Percentiles rank a stretch among this genome's conserved stretches.
Evolutionary conservation across 2,329 filamentous ascomycete species (phyloP).

Genomic region (Ilyonectria mors-panacis): DNA sequence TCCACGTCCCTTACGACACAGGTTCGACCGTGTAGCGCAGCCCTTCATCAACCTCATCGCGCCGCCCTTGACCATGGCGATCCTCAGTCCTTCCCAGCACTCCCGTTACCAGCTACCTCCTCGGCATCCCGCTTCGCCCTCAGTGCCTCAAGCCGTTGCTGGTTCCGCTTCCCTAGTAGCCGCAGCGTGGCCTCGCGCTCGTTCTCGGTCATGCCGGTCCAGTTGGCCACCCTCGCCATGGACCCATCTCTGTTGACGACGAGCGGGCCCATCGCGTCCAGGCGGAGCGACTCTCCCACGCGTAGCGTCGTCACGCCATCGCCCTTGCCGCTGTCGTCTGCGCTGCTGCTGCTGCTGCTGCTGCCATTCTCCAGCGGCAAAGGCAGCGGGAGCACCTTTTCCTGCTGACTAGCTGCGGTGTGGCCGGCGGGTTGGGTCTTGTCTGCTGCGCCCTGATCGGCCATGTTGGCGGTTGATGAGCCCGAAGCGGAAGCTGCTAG

Average conservation of each 20-base stretch:
- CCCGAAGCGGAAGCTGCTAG: conserved; percentile 19
- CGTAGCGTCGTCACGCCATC: conserved; percentile 45
- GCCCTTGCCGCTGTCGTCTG: conserved; percentile 32
- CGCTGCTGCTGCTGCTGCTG: background rate
- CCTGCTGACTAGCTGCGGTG: background rate
- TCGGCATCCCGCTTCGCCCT: conserved; percentile 38
- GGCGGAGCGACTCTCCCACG: conserved; percentile 61
- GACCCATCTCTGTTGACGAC: conserved; percentile 82
- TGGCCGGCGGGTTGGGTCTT: background rate
- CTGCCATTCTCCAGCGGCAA: conserved; percentile 16
- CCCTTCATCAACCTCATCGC: background rate
- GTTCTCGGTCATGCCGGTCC: conserved; percentile 78
- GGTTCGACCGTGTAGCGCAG: background rate
- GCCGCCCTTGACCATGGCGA: background rate
- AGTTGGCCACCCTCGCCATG: conserved; percentile 80
- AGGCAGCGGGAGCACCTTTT: conserved; percentile 4
- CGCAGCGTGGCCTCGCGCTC: conserved; percentile 78
- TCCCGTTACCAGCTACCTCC: conserved; percentile 27
- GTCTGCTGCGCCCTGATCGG: conserved; percentile 5
- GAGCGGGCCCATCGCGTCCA: conserved; percentile 80
- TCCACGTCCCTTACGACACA: background rate
- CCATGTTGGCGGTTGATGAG: conserved; percentile 6
- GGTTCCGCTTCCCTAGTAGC: conserved; percentile 78
- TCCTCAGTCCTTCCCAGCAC: background rate
- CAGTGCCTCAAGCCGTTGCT: conserved; percentile 71